Evolutionary conservation across 176 grass and related monocot species (phyloP).

Genomic region (Saccharum officinarum): DNA sequence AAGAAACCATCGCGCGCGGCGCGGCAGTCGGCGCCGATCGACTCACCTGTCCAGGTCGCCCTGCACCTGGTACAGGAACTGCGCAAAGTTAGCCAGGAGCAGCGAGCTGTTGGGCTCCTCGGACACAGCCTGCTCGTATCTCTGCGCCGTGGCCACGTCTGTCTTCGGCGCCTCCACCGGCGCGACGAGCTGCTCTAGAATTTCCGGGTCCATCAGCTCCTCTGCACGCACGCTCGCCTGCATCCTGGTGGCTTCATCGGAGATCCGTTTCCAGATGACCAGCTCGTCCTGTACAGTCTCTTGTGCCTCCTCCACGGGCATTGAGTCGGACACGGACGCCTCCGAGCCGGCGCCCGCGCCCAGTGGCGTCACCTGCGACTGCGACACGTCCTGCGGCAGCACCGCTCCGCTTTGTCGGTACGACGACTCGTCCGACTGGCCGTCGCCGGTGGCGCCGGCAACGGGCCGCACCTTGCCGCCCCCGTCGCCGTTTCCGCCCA

Average conservation of each 20-base stretch:
- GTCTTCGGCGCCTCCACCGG: slow-evolving; percentile 55
- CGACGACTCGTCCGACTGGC: slow-evolving; percentile 46
- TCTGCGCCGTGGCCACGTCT: slow-evolving; percentile 45
- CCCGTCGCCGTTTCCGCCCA: slow-evolving; percentile 62
- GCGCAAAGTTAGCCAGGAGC: slow-evolving; percentile 81
- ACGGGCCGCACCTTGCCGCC: slow-evolving; percentile 74
- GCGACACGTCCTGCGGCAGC: slow-evolving; percentile 24
- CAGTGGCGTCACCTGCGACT: background rate
- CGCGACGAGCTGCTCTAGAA: slow-evolving; percentile 59
- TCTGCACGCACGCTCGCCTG: slow-evolving; percentile 47
- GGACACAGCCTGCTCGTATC: slow-evolving; percentile 65
- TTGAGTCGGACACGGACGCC: slow-evolving; percentile 9
- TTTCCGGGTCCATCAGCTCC: slow-evolving; percentile 60
- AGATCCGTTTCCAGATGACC: slow-evolving; percentile 55
- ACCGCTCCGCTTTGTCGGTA: slow-evolving; percentile 33
- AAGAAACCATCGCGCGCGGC: too few relatives aligned
- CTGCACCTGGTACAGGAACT: slow-evolving; percentile 78
- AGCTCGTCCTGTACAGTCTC: slow-evolving; percentile 39
- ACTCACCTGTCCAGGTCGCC: slow-evolving; percentile 71
- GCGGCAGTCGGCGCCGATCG: background rate
- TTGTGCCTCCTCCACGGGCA: slow-evolving; percentile 14
- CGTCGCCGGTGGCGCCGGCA: slow-evolving; percentile 72
- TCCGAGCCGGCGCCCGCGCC: background rate
- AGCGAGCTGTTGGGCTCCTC: slow-evolving; percentile 75
- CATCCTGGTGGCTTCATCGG: slow-evolving; percentile 69